Base-by-base conservation (phyloP, 2,329 filamentous ascomycete species). In the Penicillium griseofulvum region DNA sequence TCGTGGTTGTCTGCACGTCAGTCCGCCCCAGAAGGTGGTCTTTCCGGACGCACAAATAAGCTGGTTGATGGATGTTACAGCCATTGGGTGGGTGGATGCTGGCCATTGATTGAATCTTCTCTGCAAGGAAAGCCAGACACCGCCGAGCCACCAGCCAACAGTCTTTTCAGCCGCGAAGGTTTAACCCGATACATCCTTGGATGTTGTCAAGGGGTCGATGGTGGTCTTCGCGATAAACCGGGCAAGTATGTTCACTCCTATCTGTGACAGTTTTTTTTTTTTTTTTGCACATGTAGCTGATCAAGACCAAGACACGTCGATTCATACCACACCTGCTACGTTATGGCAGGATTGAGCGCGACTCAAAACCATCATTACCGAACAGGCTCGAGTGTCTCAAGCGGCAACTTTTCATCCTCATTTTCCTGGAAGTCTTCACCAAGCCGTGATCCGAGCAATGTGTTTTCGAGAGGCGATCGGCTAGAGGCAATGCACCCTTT, bases 11-110 rank as follows among this genome's bases (percentile, higher is more conserved):
- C 91, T 8, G 86, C 90, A 42, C 87, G 91, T 56, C 94, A 99
- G 74, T 89, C 93, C 71, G 86, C 87, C 29, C 94, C 93, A 4
- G 94, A 97, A 73, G 92, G 92, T 61, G 94, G 94, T 34, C 92
- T 96, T 69, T 89, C 90, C 38, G 94, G 94, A 58, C 88, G 94
- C 64, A 96, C 93, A 28, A 97, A 97, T 80, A 99, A 99, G 77
- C 82, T 99, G 31, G 94, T 97, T 31, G 94, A 99, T 73, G 94
- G 93, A 43, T 99, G 94, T 77, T 99, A 99, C 78, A 96, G 90
- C 71, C 93, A 97, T 75, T 99, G 94, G 94, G 88, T 96, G 33
- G 94, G 94, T 52, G 89, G 89, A 52, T 97, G 92, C 77, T 99
- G 92, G 90, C 88, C 93, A 43, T 76, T 99, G 61, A 80, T 97